These are phyloP conservation scores for Candolleomyces aberdarensis DNA, from an alignment of 768 basidiomycete genomes.

Conservation along the genomic window DNA sequence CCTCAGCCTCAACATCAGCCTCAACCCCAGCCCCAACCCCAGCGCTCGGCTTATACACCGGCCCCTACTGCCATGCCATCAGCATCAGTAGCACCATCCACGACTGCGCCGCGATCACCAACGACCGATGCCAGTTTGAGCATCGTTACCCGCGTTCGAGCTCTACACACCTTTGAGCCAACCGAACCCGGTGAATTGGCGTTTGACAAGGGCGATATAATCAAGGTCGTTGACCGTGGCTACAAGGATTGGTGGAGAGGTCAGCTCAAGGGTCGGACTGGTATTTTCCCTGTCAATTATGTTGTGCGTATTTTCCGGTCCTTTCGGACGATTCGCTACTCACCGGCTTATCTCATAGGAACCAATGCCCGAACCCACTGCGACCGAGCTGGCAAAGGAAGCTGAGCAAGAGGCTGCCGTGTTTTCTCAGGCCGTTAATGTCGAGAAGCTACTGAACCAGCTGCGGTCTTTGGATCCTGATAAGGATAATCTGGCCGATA, in stretches of 20 bases:
- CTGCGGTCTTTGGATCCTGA: constrained; percentile 69
- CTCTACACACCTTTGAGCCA: constrained; percentile 85
- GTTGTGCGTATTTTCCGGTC: constrained; percentile 53
- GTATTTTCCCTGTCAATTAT: constrained; percentile 97
- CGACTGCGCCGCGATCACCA: constrained; percentile 17
- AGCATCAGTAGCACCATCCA: constrained; percentile 10
- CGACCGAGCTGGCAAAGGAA: constrained; percentile 73
- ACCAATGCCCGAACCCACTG: constrained; percentile 80
- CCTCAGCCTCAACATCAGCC: constrained; percentile 10
- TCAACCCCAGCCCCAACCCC: constrained; percentile 11
- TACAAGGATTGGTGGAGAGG: constrained; percentile 99
- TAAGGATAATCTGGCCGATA: constrained; percentile 84
- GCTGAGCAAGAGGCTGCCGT: constrained; percentile 86
- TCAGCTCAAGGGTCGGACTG: constrained; percentile 83
- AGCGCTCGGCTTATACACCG: background rate
- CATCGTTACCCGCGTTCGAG: constrained; percentile 80
- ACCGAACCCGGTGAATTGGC: constrained; percentile 87
- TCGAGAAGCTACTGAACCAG: constrained; percentile 76
- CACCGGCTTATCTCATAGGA: constrained; percentile 44
- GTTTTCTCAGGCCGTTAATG: constrained; percentile 81
- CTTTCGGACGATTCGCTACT: background rate
- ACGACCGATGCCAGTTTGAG: constrained; percentile 18
- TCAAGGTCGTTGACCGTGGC: constrained; percentile 91
- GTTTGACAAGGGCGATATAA: constrained; percentile 89
- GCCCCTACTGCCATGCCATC: constrained; percentile 4